Conservation (phyloP, 331 rosid species). For the Stylosanthes scabra region DNA sequence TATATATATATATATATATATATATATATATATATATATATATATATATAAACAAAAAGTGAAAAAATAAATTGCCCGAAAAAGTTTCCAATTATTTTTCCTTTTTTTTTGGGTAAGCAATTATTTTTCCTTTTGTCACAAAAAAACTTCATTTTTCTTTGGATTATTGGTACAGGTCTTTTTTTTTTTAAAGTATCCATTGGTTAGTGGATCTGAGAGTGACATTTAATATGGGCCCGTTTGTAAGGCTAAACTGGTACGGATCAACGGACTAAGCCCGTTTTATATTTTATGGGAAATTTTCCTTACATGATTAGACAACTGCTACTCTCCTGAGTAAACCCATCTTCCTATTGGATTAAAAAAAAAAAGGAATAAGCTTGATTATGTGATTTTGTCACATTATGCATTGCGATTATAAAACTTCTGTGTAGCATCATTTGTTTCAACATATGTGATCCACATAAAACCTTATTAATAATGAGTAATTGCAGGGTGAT, state of each 20-base stretch:
- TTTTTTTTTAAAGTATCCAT: too few species aligned
- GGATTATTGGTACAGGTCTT: too few species aligned
- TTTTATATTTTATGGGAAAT: background rate
- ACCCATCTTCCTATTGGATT: background rate
- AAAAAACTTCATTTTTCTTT: too few species aligned
- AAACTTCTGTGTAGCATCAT: constrained; percentile 3
- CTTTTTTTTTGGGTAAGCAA: too few species aligned
- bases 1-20: too few species aligned
- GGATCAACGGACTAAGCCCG: background rate
- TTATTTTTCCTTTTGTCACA: too few species aligned
- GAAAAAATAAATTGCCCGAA: too few species aligned
- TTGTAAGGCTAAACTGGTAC: background rate
- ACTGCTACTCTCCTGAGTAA: background rate
- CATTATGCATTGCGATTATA: background rate
- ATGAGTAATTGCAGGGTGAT: background rate
- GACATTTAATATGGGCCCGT: background rate
- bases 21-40: too few species aligned
- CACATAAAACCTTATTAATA: background rate
- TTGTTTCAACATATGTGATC: background rate
- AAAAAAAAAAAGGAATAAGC: background rate
- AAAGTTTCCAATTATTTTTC: too few species aligned
- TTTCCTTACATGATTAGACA: background rate
- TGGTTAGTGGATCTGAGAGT: too few species aligned
- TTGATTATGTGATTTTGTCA: background rate
- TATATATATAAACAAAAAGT: too few species aligned